These are phyloP conservation scores for Penicillium paneum DNA, from an alignment of 2,329 filamentous ascomycete genomes.

Conservation along the genomic window DNA sequence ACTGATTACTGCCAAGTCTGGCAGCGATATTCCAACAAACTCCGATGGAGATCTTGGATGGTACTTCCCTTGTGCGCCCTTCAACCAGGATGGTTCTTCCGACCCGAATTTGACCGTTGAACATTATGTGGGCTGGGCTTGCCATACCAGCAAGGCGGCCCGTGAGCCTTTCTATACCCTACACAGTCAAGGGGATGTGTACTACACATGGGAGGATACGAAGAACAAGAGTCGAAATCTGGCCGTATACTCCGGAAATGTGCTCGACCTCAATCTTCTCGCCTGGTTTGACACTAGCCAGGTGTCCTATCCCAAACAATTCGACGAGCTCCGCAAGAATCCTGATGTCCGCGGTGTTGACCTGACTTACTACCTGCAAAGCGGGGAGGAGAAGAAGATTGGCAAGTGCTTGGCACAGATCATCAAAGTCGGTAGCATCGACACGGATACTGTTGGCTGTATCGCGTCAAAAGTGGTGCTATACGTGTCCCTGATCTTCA, in stretches of 20 bases:
- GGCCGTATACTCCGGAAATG: slow-evolving; percentile 89
- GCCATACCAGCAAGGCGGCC: slow-evolving; percentile 71
- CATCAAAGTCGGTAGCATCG: slow-evolving; percentile 91
- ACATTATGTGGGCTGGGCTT: slow-evolving; percentile 81
- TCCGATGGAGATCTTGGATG: slow-evolving; percentile 73
- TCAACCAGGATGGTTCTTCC: slow-evolving; percentile 89
- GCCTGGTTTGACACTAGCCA: slow-evolving; percentile 84
- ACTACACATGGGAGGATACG: slow-evolving; percentile 93
- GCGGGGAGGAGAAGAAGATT: slow-evolving; percentile 70
- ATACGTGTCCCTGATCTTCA: slow-evolving; percentile 88
- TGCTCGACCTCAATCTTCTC: slow-evolving; percentile 84
- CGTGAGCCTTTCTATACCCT: slow-evolving; percentile 76
- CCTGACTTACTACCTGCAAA: slow-evolving; percentile 83
- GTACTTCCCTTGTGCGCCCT: slow-evolving; percentile 92
- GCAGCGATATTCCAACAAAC: slow-evolving; percentile 72
- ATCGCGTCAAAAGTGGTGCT: slow-evolving; percentile 97
- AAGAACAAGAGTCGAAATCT: slow-evolving; percentile 85
- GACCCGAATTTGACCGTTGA: slow-evolving; percentile 69
- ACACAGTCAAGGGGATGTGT: slow-evolving; percentile 74
- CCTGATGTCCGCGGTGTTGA: slow-evolving; percentile 75
- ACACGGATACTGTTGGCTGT: slow-evolving; percentile 93
- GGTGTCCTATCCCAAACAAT: slow-evolving; percentile 70
- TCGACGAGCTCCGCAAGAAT: slow-evolving; percentile 74
- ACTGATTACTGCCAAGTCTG: slow-evolving; percentile 66
- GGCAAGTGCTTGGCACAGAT: slow-evolving; percentile 88